Evolutionary conservation across 2,329 filamentous ascomycete genomes (phyloP).

Genomic region (Tolypocladium capitatum): DNA sequence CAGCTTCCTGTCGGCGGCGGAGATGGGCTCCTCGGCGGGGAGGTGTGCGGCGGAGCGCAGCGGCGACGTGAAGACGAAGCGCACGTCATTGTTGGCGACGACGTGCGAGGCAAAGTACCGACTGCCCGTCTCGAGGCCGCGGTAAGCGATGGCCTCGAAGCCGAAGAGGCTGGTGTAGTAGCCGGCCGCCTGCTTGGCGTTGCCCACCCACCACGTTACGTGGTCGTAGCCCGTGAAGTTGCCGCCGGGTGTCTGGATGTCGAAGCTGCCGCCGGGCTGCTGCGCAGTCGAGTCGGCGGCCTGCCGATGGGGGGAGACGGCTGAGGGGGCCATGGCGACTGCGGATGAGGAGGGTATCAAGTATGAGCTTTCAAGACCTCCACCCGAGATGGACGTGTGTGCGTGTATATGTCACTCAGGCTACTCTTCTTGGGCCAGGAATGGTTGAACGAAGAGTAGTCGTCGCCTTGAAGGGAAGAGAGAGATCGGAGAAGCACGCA

Average conservation of each 20-base stretch:
- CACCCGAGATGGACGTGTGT: not conserved
- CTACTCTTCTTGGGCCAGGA: not conserved
- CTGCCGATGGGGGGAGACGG: conserved; percentile 35
- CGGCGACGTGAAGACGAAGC: conserved; percentile 76
- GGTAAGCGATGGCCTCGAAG: conserved; percentile 71
- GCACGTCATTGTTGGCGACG: conserved; percentile 60
- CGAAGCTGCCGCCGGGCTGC: conserved; percentile 36
- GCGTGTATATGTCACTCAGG: not conserved
- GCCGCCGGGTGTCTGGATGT: conserved; percentile 32
- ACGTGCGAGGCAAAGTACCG: conserved; percentile 75
- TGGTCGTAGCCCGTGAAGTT: conserved; percentile 81
- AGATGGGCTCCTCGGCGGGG: conserved; percentile 46
- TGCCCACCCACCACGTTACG: conserved; percentile 92
- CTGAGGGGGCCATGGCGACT: conserved; percentile 29
- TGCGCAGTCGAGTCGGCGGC: conserved; percentile 25
- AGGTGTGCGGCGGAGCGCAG: conserved; percentile 48
- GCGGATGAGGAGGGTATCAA: not conserved
- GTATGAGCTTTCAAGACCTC: too few species aligned
- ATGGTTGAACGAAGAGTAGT: not conserved
- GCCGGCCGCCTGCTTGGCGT: conserved; percentile 85
- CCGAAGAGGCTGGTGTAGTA: conserved; percentile 85
- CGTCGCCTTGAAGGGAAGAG: not conserved
- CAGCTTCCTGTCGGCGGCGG: conserved; percentile 47
- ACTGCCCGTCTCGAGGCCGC: conserved; percentile 76
- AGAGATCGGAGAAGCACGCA: not conserved